A percentile compares a stretch with the other conserved stretches of the same genome.
phyloP scores from a whole-genome alignment of 2,329 filamentous ascomycete genomes.

The Cladosporium halotolerans region DNA sequence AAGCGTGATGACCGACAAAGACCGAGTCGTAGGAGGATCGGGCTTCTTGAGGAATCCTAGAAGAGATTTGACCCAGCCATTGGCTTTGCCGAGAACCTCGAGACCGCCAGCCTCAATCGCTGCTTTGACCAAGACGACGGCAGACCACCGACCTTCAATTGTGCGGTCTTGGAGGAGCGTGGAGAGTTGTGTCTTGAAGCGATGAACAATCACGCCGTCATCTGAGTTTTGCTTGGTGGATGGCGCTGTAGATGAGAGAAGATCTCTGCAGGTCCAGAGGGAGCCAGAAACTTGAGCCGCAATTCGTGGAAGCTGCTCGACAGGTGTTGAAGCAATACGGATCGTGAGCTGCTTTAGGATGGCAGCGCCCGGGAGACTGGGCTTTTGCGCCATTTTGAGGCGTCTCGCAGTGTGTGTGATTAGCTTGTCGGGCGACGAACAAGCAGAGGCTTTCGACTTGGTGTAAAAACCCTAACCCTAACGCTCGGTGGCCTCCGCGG shows the following conservation, averaged over 20 bases:
- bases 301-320: constrained; percentile 66
- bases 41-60: constrained; percentile 73
- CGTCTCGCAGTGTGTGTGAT: no score
- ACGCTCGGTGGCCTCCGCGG: no score
- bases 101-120: constrained; percentile 76
- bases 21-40: constrained; percentile 68
- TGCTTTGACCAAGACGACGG: constrained; percentile 71
- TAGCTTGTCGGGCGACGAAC: no score
- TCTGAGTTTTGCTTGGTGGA: constrained; percentile 59
- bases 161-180: constrained; percentile 72
- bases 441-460: no score
- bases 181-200: constrained; percentile 70
- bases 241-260: constrained; percentile 57
- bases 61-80: constrained; percentile 71
- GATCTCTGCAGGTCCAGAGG: constrained; percentile 48
- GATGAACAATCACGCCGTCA: constrained; percentile 66
- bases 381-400: constrained; percentile 4
- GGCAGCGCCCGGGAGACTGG: constrained; percentile 13
- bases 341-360: constrained; percentile 50
- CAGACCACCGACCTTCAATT: constrained; percentile 68
- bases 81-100: constrained; percentile 68
- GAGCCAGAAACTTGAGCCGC: constrained; percentile 60
- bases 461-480: no score
- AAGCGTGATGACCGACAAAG: constrained; percentile 68
- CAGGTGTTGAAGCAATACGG: constrained; percentile 63